A percentile compares a stretch with the other conserved stretches of the same genome.
Evolutionary conservation across 768 basidiomycete species (phyloP).

Genomic region (Russula olivacea): DNA sequence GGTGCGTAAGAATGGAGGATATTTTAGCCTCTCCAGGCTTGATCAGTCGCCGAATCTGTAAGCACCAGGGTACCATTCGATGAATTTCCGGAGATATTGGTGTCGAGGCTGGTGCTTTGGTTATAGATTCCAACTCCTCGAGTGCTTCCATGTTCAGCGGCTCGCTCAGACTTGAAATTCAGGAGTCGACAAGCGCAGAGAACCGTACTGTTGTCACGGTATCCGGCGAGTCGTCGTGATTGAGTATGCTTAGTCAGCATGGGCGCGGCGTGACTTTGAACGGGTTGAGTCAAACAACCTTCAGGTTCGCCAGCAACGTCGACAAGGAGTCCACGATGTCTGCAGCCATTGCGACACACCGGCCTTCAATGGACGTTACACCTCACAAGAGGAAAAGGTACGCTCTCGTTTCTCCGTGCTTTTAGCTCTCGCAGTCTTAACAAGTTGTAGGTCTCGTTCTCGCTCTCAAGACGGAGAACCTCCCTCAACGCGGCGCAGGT

Average conservation of each 20-base stretch:
- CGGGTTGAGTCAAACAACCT: not conserved
- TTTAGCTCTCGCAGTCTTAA: not conserved
- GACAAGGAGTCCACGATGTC: conserved; percentile 10
- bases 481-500: conserved; percentile 40
- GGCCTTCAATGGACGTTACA: not conserved
- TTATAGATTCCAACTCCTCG: conserved; percentile 42
- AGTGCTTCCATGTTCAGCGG: conserved; percentile 43
- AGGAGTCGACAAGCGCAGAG: no score
- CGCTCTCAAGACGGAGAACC: conserved; percentile 34
- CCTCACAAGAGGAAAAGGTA: conserved; percentile 24
- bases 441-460: conserved; percentile 31
- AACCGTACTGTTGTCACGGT: no score
- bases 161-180: no score
- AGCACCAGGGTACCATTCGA: not conserved
- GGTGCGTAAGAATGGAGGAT: conserved; percentile 58
- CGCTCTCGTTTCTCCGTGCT: not conserved
- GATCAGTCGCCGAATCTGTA: no score
- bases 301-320: conserved; percentile 2
- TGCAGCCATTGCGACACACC: conserved; percentile 7
- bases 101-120: conserved; percentile 38
- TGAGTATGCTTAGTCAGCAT: conserved; percentile 10
- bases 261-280: not conserved
- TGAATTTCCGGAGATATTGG: not conserved
- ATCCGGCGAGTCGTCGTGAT: no score
- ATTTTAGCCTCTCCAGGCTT: conserved; percentile 55